phyloP scores from a whole-genome alignment of 2,329 filamentous ascomycete genomes.

The Tolypocladium guangdongense region DNA sequence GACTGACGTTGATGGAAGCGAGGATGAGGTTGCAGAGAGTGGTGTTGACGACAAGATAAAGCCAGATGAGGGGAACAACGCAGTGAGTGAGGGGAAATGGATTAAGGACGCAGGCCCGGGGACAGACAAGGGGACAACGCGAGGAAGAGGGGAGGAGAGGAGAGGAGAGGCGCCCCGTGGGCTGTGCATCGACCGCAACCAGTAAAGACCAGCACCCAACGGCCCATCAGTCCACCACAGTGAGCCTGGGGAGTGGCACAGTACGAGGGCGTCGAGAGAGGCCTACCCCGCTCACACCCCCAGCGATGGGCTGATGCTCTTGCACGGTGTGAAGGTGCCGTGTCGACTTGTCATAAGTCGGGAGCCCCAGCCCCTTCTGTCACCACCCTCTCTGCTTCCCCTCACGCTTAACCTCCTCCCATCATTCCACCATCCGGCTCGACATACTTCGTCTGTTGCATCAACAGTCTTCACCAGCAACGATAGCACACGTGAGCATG shows the following conservation, averaged over 20 bases:
- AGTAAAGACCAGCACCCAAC: neutral
- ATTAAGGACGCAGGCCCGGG: neutral
- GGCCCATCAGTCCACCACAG: neutral
- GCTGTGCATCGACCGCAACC: neutral
- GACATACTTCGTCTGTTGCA: neutral
- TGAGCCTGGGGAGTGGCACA: neutral
- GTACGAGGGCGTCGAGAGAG: neutral
- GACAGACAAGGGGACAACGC: neutral
- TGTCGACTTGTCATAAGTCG: neutral
- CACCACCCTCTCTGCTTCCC: neutral
- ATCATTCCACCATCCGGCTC: neutral
- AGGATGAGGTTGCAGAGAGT: neutral
- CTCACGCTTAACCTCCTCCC: neutral
- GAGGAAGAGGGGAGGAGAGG: neutral
- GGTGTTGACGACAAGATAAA: neutral
- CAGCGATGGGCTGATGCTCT: neutral
- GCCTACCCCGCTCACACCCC: neutral
- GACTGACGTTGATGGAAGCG: neutral
- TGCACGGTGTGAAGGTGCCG: neutral
- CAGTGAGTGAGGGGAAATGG: neutral
- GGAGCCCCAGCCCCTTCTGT: neutral
- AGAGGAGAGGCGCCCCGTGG: neutral
- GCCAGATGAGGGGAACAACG: neutral
- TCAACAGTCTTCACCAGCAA: neutral
- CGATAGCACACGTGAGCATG: neutral